phyloP scores from a whole-genome alignment of 495 filamentous ascomycete genomes.

The Daldinia grandis region DNA sequence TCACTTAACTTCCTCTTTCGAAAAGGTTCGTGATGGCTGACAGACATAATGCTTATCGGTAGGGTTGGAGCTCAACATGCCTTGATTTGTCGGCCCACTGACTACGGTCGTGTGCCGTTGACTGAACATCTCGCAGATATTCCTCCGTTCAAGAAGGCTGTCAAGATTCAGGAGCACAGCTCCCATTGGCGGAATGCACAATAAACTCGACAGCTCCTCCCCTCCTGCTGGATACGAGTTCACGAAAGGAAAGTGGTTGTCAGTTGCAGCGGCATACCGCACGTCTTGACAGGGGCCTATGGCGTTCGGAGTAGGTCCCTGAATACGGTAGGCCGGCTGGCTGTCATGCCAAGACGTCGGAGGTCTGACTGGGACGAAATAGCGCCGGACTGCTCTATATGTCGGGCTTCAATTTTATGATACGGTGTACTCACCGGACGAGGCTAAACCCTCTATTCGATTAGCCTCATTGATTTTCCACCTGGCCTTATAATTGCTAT shows the following conservation, averaged over 20 bases:
- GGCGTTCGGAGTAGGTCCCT: slow-evolving; percentile 31
- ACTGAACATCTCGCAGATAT: slow-evolving; percentile 12
- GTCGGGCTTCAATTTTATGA: slow-evolving; percentile 21
- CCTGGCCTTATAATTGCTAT: not conserved
- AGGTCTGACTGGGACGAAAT: slow-evolving; percentile 27
- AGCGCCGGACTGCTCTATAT: slow-evolving; percentile 31
- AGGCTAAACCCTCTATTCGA: not conserved
- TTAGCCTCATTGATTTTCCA: not conserved
- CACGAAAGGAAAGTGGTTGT: slow-evolving; percentile 41
- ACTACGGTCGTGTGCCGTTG: slow-evolving; percentile 36
- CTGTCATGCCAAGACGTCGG: slow-evolving; percentile 34
- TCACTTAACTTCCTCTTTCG: slow-evolving; percentile 45
- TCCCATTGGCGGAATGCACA: slow-evolving; percentile 26
- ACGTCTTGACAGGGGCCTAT: slow-evolving; percentile 34
- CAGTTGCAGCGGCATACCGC: slow-evolving; percentile 25
- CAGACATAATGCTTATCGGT: slow-evolving; percentile 34
- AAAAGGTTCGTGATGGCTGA: slow-evolving; percentile 29
- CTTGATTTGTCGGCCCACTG: slow-evolving; percentile 21
- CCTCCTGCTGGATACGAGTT: slow-evolving; percentile 38
- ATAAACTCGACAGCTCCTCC: slow-evolving; percentile 31
- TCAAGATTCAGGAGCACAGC: slow-evolving; percentile 5
- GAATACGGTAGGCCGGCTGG: slow-evolving; percentile 27
- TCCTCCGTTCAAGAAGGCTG: slow-evolving; percentile 14
- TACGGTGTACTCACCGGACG: slow-evolving; percentile 5
- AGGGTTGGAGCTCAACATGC: slow-evolving; percentile 21